Evolutionary conservation across 768 basidiomycete genomes (phyloP).

Genomic region (Serendipita sp.): DNA sequence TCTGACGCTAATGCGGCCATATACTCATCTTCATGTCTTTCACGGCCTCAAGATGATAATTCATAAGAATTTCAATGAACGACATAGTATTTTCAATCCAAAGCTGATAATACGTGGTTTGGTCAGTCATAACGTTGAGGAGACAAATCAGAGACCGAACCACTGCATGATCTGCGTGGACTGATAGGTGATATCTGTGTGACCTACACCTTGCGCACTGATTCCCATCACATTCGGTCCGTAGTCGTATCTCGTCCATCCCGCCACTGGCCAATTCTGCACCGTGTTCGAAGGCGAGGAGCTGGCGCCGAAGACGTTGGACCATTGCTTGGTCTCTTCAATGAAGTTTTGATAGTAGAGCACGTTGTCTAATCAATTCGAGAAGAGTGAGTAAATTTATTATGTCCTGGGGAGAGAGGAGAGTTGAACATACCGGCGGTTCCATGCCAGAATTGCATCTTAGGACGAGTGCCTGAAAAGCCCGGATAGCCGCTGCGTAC

Average conservation of each 20-base stretch:
- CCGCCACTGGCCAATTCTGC: not conserved
- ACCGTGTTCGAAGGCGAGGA: conserved; percentile 21
- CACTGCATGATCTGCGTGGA: not conserved
- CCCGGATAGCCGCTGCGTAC: conserved; percentile 35
- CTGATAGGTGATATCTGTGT: not conserved
- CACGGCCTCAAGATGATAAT: no score
- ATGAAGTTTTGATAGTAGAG: conserved; percentile 34
- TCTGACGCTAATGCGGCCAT: no score
- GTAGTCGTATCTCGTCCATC: conserved; percentile 5
- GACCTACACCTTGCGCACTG: not conserved
- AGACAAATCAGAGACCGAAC: not conserved
- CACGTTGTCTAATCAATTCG: conserved; percentile 26
- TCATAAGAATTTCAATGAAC: no score
- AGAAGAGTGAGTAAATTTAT: not conserved
- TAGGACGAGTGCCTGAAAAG: conserved; percentile 34
- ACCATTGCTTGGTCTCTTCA: conserved; percentile 41
- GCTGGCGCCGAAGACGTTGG: conserved; percentile 34
- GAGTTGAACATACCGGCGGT: conserved; percentile 20
- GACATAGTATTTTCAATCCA: no score
- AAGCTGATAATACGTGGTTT: no score
- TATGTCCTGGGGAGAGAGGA: not conserved
- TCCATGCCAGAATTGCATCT: conserved; percentile 40
- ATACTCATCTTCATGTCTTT: no score
- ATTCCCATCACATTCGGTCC: conserved; percentile 5
- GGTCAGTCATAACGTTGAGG: no score